Conservation (phyloP, 2,329 filamentous ascomycete species). For the Penicillium sp. region DNA sequence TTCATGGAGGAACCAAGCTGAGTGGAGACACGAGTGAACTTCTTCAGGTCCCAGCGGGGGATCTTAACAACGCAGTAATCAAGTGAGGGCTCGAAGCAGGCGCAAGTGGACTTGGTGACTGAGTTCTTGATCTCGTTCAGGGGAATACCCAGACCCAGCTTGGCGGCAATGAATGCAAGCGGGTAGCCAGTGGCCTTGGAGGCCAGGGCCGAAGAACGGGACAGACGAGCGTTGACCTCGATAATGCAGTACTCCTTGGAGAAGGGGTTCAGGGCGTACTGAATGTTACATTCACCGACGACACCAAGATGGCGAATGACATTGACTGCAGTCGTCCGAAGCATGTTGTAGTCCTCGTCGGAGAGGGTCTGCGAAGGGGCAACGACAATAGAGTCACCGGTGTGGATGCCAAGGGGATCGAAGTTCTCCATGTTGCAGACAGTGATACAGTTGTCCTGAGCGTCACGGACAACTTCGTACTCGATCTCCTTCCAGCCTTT, state of each 20-base stretch:
- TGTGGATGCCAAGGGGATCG: slow-evolving; percentile 96
- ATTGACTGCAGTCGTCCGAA: slow-evolving; percentile 93
- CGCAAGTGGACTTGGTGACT: slow-evolving; percentile 92
- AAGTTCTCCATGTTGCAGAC: slow-evolving; percentile 99
- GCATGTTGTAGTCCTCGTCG: slow-evolving; percentile 99
- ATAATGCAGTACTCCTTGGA: slow-evolving; percentile 98
- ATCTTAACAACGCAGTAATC: slow-evolving; percentile 99
- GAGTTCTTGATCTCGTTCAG: slow-evolving; percentile 96
- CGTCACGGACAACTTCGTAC: slow-evolving; percentile 96
- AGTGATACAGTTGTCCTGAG: slow-evolving; percentile 96
- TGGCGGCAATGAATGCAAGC: slow-evolving; percentile 93
- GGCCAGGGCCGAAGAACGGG: slow-evolving; percentile 89
- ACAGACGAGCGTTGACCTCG: slow-evolving; percentile 96
- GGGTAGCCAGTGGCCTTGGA: slow-evolving; percentile 98
- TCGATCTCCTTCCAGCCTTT: slow-evolving; percentile 99
- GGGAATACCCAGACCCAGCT: slow-evolving; percentile 91
- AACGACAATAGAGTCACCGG: slow-evolving; percentile 96
- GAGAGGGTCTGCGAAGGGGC: slow-evolving; percentile 95
- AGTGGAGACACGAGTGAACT: slow-evolving; percentile 95
- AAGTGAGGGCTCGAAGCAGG: slow-evolving; percentile 96
- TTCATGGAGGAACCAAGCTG: slow-evolving; percentile 98
- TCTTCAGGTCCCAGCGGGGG: slow-evolving; percentile 97
- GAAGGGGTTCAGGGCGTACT: slow-evolving; percentile 94
- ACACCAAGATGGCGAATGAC: slow-evolving; percentile 96
- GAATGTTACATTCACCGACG: slow-evolving; percentile 98